Base-by-base conservation (phyloP, 2,329 filamentous ascomycete genomes). In the Thielaviopsis euricoi region DNA sequence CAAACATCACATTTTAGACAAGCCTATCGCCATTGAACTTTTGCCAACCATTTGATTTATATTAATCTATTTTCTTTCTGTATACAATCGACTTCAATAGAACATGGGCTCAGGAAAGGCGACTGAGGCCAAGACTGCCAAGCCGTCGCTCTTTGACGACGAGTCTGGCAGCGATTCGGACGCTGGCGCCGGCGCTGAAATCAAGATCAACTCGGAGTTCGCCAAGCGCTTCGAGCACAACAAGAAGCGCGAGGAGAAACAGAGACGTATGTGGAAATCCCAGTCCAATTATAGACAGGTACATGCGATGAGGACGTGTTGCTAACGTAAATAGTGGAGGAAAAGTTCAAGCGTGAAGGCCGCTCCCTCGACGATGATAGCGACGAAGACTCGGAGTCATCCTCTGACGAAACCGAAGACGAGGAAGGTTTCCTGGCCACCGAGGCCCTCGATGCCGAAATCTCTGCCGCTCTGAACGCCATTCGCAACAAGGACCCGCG, bases 211-310 rank as follows among this genome's bases (percentile, higher is more conserved):
- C 70, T 77, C 89, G 68, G 88, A 94, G 56, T 98, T 85, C 69
- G 93, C 93, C 50, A 82, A 80, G 64, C 79, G 88, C 48, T 97
- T 95, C 65, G 93, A 98, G 70, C 80, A 97, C 73, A 98, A 98
- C 73, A 96, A 97, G 75, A 95, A 95, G 74, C 81, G 91, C 59
- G 90, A 95, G 67, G 93, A 98, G 69, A 74, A 82, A 62, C 84
- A 89, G 17, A 78, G 80, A 66, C 70, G 84, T 86, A 66, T 65
- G 80, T 71, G 26, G 17, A 19, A 43, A 43, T 19, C 50, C n/a
- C 6, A n/a, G 9, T 19, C 22, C 3, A n/a, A 19, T 21, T 19
- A n/a, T 3, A 21, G n/a, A 6, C 17, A 17, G n/a, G n/a, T n/a
- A n/a, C n/a, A 10, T 48, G 43, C n/a, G n/a, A 48, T 21, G n/a